Conservation (phyloP, 495 filamentous ascomycete genomes). For the Hypoxylon trugodes region DNA sequence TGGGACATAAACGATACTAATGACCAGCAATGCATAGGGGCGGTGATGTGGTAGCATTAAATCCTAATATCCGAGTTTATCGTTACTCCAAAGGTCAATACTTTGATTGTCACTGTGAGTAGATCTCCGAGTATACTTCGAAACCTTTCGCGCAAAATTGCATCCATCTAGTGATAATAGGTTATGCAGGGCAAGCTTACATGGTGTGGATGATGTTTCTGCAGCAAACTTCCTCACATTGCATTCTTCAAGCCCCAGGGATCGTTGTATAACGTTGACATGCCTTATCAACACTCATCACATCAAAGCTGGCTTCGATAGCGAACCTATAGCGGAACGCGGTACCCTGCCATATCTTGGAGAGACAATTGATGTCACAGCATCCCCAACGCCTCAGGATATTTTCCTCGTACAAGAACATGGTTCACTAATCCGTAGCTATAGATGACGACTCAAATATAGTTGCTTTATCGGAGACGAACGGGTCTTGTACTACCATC, state of each 20-base stretch:
- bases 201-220: conserved; percentile 5
- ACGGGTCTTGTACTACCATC: conserved; percentile 76
- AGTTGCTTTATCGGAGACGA: conserved; percentile 61
- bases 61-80: conserved; percentile 90
- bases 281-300: neutral
- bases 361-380: neutral
- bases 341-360: neutral
- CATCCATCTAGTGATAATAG: conserved; percentile 1
- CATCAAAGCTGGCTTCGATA: neutral
- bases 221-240: neutral
- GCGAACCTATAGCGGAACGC: neutral
- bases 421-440: conserved; percentile 21
- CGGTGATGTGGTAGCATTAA: conserved; percentile 84
- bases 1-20: conserved; percentile 17
- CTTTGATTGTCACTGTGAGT: conserved; percentile 87
- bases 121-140: too few species aligned
- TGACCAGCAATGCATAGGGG: conserved; percentile 69
- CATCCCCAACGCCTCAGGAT: too few species aligned
- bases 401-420: neutral
- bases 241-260: neutral
- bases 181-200: conserved; percentile 7
- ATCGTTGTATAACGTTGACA: neutral
- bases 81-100: conserved; percentile 89
- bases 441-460: conserved; percentile 43
- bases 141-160: neutral